Conservation (phyloP, 768 basidiomycete species). For the Suillus plorans region DNA sequence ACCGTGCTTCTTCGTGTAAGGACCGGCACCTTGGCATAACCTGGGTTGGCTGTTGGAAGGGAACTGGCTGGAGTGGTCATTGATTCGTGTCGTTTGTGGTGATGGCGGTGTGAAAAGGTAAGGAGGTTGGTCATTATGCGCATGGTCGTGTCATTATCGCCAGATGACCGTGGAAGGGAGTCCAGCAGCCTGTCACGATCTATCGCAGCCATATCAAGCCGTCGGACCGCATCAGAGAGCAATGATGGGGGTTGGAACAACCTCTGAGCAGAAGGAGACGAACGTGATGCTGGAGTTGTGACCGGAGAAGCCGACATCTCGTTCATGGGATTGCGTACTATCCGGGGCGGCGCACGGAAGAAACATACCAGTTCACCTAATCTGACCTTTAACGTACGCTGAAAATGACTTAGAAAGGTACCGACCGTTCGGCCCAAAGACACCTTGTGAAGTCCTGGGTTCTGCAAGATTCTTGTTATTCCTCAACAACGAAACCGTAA, state of each 20-base stretch:
- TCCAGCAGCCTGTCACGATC: constrained; percentile 43
- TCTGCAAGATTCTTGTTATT: constrained; percentile 80
- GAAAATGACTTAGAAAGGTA: not conserved
- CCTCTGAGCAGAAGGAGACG: constrained; percentile 24
- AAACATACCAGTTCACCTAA: constrained; percentile 86
- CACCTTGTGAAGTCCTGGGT: constrained; percentile 82
- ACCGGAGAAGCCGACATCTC: constrained; percentile 51
- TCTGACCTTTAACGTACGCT: constrained; percentile 4
- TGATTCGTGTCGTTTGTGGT: constrained; percentile 18
- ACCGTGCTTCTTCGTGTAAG: constrained; percentile 53
- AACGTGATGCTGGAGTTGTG: constrained; percentile 22
- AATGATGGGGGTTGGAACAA: constrained; percentile 64
- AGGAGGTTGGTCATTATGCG: constrained; percentile 78
- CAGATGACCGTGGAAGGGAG: constrained; percentile 40
- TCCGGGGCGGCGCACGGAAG: constrained; percentile 73
- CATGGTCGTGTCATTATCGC: constrained; percentile 58
- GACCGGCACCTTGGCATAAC: constrained; percentile 40
- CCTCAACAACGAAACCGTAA: constrained; percentile 53
- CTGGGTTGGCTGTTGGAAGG: constrained; percentile 24
- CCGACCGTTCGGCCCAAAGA: constrained; percentile 86
- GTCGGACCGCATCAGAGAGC: constrained; percentile 71
- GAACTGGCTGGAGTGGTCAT: not conserved
- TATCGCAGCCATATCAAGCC: constrained; percentile 58
- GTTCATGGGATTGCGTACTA: constrained; percentile 56
- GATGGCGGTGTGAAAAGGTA: constrained; percentile 52